These are phyloP conservation scores for Echinosophora koreensis DNA, from an alignment of 306 rosid genomes.

Conservation along the genomic window DNA sequence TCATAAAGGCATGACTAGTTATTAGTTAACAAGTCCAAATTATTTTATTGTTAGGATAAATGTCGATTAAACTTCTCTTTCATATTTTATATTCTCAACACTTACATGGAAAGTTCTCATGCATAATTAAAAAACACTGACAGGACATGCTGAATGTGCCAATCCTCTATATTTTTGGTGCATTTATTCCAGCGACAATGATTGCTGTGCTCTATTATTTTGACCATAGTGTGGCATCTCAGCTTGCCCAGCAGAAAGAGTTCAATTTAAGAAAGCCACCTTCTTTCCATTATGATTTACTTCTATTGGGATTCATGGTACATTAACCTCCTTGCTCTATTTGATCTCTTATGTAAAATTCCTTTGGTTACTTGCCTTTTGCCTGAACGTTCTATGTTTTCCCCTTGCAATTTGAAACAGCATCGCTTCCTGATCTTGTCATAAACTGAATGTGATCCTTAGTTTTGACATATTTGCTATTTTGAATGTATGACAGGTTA, in stretches of 20 bases:
- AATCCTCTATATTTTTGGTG: slow-evolving; percentile 73
- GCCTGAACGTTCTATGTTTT: slow-evolving; percentile 10
- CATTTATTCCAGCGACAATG: slow-evolving; percentile 86
- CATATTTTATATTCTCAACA: neutral
- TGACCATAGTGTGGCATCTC: slow-evolving; percentile 91
- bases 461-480: slow-evolving; percentile 21
- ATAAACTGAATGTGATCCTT: slow-evolving; percentile 25
- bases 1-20: slow-evolving; percentile 62
- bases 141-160: slow-evolving; percentile 89
- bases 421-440: slow-evolving; percentile 10
- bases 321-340: slow-evolving; percentile 30
- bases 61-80: slow-evolving; percentile 4
- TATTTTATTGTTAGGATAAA: neutral
- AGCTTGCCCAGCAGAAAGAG: slow-evolving; percentile 88
- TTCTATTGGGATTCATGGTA: slow-evolving; percentile 89
- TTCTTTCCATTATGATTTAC: slow-evolving; percentile 83
- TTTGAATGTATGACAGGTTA: slow-evolving; percentile 62
- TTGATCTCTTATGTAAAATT: slow-evolving; percentile 12
- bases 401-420: slow-evolving; percentile 13
- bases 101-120: slow-evolving; percentile 13
- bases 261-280: slow-evolving; percentile 84
- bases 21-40: slow-evolving; percentile 20
- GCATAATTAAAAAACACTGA: slow-evolving; percentile 40
- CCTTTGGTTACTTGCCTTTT: slow-evolving; percentile 31
- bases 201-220: slow-evolving; percentile 86